Conservation (phyloP, 2,329 filamentous ascomycete species). For the Lachnellula willkommii region DNA sequence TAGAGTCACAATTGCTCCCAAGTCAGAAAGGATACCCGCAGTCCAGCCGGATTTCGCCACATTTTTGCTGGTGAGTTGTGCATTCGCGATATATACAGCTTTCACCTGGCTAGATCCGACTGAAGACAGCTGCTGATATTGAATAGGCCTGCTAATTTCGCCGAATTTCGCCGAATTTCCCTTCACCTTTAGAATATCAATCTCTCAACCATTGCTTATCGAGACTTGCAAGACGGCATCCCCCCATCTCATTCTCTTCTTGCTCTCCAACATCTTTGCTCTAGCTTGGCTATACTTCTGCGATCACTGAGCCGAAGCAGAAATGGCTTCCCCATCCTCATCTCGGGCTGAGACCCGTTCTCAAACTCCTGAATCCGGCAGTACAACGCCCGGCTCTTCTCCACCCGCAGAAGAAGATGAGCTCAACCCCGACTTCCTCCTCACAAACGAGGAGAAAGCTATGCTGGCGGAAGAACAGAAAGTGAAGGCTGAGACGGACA, state of each 20-base stretch:
- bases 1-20: too few relatives aligned
- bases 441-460: slow-evolving; percentile 26
- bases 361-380: slow-evolving; percentile 18
- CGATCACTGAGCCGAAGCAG: not conserved
- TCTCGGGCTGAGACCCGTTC: slow-evolving; percentile 1
- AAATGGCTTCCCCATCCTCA: not conserved
- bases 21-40: too few relatives aligned
- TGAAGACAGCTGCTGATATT: too few relatives aligned
- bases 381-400: slow-evolving; percentile 23
- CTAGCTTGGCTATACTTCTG: not conserved
- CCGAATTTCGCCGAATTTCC: too few relatives aligned
- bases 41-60: not conserved
- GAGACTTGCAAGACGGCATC: not conserved
- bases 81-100: too few relatives aligned
- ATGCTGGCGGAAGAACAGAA: slow-evolving; percentile 41
- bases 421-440: slow-evolving; percentile 16
- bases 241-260: not conserved
- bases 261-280: not conserved
- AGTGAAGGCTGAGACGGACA: slow-evolving; percentile 43
- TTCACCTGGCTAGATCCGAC: too few relatives aligned
- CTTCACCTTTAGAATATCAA: too few relatives aligned
- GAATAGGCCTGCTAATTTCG: too few relatives aligned
- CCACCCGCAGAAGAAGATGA: slow-evolving; percentile 11
- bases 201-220: too few relatives aligned
- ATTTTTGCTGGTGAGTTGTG: not conserved